Percentiles rank a stretch among this genome's conserved stretches.
Conservation (phyloP, 805 yeast genomes). For the Candida ponderosae region DNA sequence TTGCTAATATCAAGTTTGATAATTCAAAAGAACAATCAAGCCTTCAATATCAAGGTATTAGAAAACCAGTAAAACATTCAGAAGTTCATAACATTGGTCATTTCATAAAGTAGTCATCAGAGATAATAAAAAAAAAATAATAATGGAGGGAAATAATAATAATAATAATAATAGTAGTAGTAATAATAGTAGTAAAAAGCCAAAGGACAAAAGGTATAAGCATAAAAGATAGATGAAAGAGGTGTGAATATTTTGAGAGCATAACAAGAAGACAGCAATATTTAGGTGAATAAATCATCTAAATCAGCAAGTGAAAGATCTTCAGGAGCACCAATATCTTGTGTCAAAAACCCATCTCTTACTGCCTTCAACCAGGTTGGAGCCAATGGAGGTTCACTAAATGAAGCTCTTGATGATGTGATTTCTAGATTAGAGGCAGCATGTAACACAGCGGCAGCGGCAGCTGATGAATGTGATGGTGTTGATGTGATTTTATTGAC, state of each 20-base stretch:
- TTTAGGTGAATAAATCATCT: slow-evolving; percentile 37
- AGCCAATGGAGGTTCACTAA: slow-evolving; percentile 27
- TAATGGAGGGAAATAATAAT: background rate
- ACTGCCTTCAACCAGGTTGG: slow-evolving; percentile 68
- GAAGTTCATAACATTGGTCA: no score
- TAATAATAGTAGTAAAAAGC: background rate
- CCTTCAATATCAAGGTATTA: no score
- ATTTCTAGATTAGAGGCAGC: slow-evolving; percentile 52
- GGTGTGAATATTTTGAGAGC: background rate
- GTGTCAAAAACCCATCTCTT: slow-evolving; percentile 68
- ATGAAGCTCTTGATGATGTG: slow-evolving; percentile 15
- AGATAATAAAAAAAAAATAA: background rate
- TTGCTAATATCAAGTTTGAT: no score
- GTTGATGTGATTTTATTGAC: slow-evolving; percentile 55
- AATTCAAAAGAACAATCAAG: no score
- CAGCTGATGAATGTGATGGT: slow-evolving; percentile 57
- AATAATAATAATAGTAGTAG: background rate
- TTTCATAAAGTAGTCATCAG: no score
- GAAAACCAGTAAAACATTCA: no score
- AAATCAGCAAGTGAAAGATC: slow-evolving; percentile 66
- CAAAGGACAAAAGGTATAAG: background rate
- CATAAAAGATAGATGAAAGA: background rate
- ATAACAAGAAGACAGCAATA: background rate
- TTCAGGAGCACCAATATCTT: slow-evolving; percentile 76
- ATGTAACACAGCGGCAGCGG: slow-evolving; percentile 68